phyloP scores from a whole-genome alignment of 257 asterid genomes.

The Solanum chiquidenum region DNA sequence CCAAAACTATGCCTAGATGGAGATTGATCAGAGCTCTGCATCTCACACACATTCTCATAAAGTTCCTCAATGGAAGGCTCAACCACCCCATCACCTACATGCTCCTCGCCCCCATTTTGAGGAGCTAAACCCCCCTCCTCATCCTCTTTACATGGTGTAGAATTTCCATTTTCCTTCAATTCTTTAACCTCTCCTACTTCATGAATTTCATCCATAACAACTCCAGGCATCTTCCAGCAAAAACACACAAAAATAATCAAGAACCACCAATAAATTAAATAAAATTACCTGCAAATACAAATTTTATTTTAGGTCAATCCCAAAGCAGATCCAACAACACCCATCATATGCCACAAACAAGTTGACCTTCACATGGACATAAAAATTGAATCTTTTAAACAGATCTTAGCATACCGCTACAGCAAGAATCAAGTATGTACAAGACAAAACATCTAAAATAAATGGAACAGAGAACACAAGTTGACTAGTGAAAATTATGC shows the following conservation, averaged over 20 bases:
- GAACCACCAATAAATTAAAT: constrained; percentile 14
- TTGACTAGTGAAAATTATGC: neutral
- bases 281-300: constrained; percentile 18
- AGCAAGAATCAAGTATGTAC: constrained; percentile 4
- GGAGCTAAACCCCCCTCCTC: constrained; percentile 15
- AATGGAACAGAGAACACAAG: neutral
- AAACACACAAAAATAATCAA: constrained; percentile 13
- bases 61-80: constrained; percentile 86
- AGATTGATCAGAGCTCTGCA: constrained; percentile 95
- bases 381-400: constrained; percentile 1
- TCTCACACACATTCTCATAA: constrained; percentile 79
- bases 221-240: constrained; percentile 49
- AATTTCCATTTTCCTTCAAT: constrained; percentile 32
- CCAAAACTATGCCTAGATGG: constrained; percentile 85
- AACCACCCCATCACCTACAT: constrained; percentile 25
- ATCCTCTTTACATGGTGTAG: constrained; percentile 21
- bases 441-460: neutral
- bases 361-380: neutral
- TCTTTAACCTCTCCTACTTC: constrained; percentile 32
- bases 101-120: constrained; percentile 18
- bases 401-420: constrained; percentile 27
- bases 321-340: constrained; percentile 1
- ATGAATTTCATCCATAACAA: constrained; percentile 51
- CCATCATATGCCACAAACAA: neutral
- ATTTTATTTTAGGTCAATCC: neutral